phyloP scores from a whole-genome alignment of 371 early-diverging fungal species.

The Syncephalastrum contaminatum region DNA sequence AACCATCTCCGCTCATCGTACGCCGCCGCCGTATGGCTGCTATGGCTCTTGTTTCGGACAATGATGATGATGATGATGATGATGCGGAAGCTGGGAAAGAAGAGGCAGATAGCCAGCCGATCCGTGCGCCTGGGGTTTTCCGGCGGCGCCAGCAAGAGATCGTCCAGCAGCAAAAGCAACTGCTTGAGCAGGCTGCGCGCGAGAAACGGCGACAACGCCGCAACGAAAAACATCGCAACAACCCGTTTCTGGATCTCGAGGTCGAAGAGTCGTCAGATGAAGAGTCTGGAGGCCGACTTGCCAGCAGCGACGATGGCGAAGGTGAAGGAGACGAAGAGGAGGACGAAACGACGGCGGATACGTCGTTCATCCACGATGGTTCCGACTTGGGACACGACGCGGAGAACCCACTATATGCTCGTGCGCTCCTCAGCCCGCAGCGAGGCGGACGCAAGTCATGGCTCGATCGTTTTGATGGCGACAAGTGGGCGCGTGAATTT shows the following conservation, averaged over 20 bases:
- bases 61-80: neutral
- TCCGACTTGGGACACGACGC: neutral
- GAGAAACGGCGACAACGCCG: slow-evolving; percentile 4
- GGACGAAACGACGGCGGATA: neutral
- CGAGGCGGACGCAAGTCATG: slow-evolving; percentile 9
- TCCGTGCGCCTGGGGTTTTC: too few species aligned
- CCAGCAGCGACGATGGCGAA: neutral
- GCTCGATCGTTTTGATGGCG: slow-evolving; percentile 9
- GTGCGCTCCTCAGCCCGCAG: neutral
- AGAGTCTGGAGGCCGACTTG: neutral
- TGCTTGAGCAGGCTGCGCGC: too few species aligned
- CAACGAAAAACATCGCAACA: neutral
- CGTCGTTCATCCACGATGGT: slow-evolving; percentile 12
- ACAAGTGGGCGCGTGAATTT: slow-evolving; percentile 8
- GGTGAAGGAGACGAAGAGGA: neutral
- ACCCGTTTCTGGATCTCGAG: slow-evolving; percentile 10
- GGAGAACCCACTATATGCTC: too few species aligned
- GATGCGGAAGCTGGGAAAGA: neutral
- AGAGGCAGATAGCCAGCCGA: neutral
- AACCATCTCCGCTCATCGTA: too few species aligned
- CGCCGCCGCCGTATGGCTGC: neutral
- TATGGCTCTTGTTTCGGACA: neutral
- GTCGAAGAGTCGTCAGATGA: slow-evolving; percentile 9
- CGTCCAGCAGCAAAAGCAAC: neutral
- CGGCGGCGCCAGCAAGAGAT: neutral